phyloP scores from a whole-genome alignment of 768 basidiomycete species.

The Kwoniella sp. region DNA sequence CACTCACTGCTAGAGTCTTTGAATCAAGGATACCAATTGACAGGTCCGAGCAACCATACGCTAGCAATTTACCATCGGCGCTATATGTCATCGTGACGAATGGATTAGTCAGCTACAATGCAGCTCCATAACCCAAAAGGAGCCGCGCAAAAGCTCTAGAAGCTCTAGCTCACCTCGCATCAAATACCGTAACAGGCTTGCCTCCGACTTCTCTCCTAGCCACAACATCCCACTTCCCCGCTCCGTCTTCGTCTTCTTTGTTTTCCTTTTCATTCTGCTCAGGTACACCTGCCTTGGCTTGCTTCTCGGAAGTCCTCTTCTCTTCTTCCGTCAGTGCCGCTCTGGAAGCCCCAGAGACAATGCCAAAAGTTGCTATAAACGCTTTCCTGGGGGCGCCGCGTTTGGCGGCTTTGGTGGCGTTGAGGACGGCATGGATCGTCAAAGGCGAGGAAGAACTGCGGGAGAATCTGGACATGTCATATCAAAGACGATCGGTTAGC shows the following conservation, averaged over 20 bases:
- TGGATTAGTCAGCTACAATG: background rate
- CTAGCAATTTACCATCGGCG: constrained; percentile 75
- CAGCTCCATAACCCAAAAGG: background rate
- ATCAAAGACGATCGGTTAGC: constrained; percentile 5
- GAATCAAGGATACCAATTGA: constrained; percentile 83
- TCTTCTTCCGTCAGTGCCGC: constrained; percentile 32
- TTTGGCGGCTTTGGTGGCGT: constrained; percentile 39
- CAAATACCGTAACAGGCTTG: constrained; percentile 81
- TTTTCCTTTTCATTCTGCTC: constrained; percentile 15
- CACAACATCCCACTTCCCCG: constrained; percentile 74
- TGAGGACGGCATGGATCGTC: constrained; percentile 52
- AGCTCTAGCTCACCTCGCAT: constrained; percentile 67
- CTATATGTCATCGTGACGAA: constrained; percentile 59
- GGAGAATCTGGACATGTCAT: constrained; percentile 16
- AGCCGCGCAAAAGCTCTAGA: background rate
- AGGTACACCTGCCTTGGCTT: constrained; percentile 21
- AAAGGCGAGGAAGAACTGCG: constrained; percentile 23
- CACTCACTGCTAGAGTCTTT: constrained; percentile 70
- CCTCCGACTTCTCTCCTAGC: constrained; percentile 73
- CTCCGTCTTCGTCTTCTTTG: constrained; percentile 34
- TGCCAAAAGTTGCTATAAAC: constrained; percentile 38
- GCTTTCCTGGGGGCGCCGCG: constrained; percentile 48
- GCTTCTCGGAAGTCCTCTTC: constrained; percentile 17
- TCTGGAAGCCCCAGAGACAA: constrained; percentile 36
- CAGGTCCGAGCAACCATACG: constrained; percentile 83